phyloP scores from a whole-genome alignment of 2,329 filamentous ascomycete genomes.

The Byssoonygena ceratinophila region DNA sequence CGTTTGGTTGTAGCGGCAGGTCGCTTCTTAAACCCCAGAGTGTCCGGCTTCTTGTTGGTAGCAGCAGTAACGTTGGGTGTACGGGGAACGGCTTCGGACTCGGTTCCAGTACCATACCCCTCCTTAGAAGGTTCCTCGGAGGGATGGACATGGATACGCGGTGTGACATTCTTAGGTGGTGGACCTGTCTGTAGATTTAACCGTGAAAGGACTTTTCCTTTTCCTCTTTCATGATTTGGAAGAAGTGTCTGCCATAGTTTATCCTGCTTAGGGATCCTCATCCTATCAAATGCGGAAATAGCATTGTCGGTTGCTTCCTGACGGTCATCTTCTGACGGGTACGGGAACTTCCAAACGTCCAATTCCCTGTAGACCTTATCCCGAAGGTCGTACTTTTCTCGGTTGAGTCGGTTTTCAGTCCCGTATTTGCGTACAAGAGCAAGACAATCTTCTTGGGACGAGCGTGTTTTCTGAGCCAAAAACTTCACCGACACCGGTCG shows the following conservation, averaged over 20 bases:
- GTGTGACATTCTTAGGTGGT: conserved; percentile 29
- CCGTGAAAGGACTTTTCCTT: conserved; percentile 51
- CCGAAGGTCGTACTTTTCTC: conserved; percentile 44
- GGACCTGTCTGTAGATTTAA: conserved; percentile 42
- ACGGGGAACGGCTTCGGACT: conserved; percentile 28
- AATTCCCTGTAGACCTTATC: conserved; percentile 53
- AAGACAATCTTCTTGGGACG: conserved; percentile 40
- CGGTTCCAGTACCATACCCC: conserved; percentile 28
- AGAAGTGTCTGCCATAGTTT: conserved; percentile 53
- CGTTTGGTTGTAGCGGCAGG: conserved; percentile 33
- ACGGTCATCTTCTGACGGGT: conserved; percentile 45
- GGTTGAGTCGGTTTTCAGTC: conserved; percentile 39
- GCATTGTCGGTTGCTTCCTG: conserved; percentile 52
- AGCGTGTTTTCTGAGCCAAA: conserved; percentile 39
- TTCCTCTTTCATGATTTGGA: conserved; percentile 50
- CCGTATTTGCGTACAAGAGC: conserved; percentile 45
- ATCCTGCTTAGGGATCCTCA: conserved; percentile 49
- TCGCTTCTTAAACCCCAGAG: conserved; percentile 24
- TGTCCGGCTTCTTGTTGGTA: background rate
- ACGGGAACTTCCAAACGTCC: conserved; percentile 52
- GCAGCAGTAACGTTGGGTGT: background rate
- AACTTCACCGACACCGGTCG: conserved; percentile 40
- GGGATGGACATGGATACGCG: conserved; percentile 30
- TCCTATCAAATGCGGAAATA: conserved; percentile 52
- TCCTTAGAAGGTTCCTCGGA: conserved; percentile 30